A percentile compares a stretch with the other conserved stretches of the same genome.
Evolutionary conservation across 768 basidiomycete species (phyloP).

Genomic region (Myochromella boudieri): DNA sequence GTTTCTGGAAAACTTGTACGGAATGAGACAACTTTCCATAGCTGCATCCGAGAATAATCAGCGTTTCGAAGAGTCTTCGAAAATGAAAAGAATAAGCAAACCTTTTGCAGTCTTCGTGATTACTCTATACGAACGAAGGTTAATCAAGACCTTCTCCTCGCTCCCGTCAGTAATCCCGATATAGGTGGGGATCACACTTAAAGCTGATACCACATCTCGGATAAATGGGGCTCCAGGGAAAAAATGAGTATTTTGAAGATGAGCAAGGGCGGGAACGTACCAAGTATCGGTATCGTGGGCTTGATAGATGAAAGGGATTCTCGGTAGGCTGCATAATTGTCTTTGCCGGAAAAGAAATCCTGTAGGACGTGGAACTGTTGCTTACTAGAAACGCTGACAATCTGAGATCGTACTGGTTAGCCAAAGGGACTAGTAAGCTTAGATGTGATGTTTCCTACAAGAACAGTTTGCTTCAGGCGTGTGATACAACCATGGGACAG

Average conservation of each 20-base stretch:
- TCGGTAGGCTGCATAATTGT: slow-evolving; percentile 28
- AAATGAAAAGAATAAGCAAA: slow-evolving; percentile 13
- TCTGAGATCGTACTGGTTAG: slow-evolving; percentile 14
- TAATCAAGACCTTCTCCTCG: slow-evolving; percentile 27
- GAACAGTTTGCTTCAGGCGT: slow-evolving; percentile 33
- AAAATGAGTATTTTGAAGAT: background rate
- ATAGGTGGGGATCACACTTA: slow-evolving; percentile 19
- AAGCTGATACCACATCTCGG: slow-evolving; percentile 27
- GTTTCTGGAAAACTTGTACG: slow-evolving; percentile 36
- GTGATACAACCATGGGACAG: slow-evolving; percentile 39
- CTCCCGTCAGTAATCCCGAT: slow-evolving; percentile 12
- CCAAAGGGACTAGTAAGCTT: background rate
- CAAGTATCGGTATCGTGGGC: slow-evolving; percentile 34
- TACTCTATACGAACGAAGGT: slow-evolving; percentile 36
- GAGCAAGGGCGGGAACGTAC: slow-evolving; percentile 17
- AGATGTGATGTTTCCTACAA: slow-evolving; percentile 24
- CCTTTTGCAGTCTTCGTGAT: slow-evolving; percentile 41
- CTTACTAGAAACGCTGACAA: slow-evolving; percentile 24
- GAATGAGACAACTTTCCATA: slow-evolving; percentile 47
- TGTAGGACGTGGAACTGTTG: slow-evolving; percentile 28
- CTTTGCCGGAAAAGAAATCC: slow-evolving; percentile 25
- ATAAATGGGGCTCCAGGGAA: slow-evolving; percentile 23
- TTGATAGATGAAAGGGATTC: slow-evolving; percentile 21
- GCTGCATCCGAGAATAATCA: slow-evolving; percentile 22
- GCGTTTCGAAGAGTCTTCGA: background rate